Conservation (phyloP, 2,329 filamentous ascomycete species). For the Hirsutella rhossiliensis region DNA sequence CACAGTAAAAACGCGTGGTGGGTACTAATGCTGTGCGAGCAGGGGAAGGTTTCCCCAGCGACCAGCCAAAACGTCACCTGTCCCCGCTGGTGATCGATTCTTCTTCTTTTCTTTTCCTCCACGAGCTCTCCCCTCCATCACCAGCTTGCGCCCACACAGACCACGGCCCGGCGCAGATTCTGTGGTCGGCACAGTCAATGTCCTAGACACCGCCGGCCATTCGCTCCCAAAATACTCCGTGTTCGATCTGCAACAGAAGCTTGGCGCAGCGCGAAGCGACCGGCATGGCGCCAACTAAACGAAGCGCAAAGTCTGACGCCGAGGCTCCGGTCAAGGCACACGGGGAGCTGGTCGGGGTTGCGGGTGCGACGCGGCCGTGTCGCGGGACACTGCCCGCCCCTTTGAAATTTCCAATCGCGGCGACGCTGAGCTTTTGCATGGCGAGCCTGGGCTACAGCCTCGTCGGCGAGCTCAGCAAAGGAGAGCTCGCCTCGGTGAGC, state of each 20-base stretch:
- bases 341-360: constrained; percentile 5
- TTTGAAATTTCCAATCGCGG: constrained; percentile 40
- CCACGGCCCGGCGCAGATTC: neutral
- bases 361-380: neutral
- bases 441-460: constrained; percentile 54
- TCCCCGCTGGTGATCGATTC: neutral
- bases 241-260: neutral
- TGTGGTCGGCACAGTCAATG: neutral
- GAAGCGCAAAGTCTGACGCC: constrained; percentile 9
- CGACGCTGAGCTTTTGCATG: constrained; percentile 45
- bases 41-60: neutral
- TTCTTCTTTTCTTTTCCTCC: neutral
- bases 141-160: neutral
- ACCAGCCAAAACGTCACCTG: neutral
- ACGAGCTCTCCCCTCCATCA: neutral
- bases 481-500: constrained; percentile 56
- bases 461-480: constrained; percentile 44
- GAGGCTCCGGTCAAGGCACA: constrained; percentile 7
- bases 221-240: neutral
- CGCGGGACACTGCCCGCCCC: constrained; percentile 24
- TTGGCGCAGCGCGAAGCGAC: neutral
- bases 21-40: neutral
- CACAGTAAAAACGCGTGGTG: neutral
- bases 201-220: neutral
- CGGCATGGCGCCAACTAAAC: constrained; percentile 10